Evolutionary conservation across 177 flowering plant species (phyloP), one percentile per base, ranked within the genome.

Genomic region (Vitis hybrid): DNA sequence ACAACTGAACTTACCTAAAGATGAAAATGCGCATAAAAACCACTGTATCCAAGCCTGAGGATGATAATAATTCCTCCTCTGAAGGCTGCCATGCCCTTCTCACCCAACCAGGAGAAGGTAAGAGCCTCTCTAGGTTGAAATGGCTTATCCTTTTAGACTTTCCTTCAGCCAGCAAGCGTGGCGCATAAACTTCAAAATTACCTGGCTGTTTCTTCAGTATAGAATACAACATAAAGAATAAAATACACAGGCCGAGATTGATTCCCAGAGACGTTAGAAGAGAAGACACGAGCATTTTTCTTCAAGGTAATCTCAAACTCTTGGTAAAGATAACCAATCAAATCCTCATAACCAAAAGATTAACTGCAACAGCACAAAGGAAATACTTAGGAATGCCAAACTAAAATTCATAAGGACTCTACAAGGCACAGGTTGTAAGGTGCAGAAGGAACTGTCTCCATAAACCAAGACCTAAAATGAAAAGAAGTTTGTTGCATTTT

Each of bases 71-170:
- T 6, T 87, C 87, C 12, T 85, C 87, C 66, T 87, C 91, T 11
- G 89, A 74, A 14, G 78, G 75, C 66, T 64, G 49, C 87, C 87
- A 87, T 12, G 89, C 89, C 19, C 14, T 72, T 56, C 45, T 60
- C 13, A 85, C 51, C 91, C 91, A 87, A n/a, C 78, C 81, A 30
- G 87, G 71, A 56, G 85, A 78, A 58, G 91, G 89, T 10, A 87
- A 23, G 11, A 85, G 62, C 68, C 85, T 75, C 19, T 76, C 87
- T 9, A 83, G 71, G 64, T 71, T 81, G 76, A 78, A 80, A 64
- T 49, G 58, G 51, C 78, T 75, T 60, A 68, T 62, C 34, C 62
- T 62, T 45, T 78, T 74, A 18, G 76, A 67, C 15, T 71, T 76
- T 48, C 83, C 85, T 18, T 79, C 80, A 56, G 74, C 82, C 60